These are phyloP conservation scores for Fraxinus cuspidata DNA, from an alignment of 257 asterid genomes.

Conservation along the genomic window DNA sequence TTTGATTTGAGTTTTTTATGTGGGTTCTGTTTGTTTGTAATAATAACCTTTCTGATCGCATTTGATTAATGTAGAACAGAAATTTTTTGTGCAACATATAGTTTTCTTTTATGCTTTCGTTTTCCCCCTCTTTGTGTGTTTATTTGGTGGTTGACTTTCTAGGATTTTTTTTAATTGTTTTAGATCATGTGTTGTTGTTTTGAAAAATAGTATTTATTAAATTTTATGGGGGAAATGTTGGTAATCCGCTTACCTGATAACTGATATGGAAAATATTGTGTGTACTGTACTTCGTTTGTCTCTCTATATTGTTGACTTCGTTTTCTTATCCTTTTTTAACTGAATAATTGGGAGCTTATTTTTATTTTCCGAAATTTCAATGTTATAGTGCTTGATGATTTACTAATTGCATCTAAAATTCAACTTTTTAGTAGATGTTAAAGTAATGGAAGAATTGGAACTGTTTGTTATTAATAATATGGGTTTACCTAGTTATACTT, in stretches of 20 bases:
- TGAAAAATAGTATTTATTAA: not conserved
- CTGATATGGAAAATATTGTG: not conserved
- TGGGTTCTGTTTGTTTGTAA: not conserved
- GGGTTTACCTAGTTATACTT: not conserved
- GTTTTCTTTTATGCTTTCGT: conserved; percentile 11
- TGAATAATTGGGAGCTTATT: not conserved
- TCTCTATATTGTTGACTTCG: not conserved
- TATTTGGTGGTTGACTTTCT: conserved; percentile 17
- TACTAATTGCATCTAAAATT: conserved; percentile 17
- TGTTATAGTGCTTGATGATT: conserved; percentile 9
- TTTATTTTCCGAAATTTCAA: conserved; percentile 10
- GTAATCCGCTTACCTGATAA: not conserved
- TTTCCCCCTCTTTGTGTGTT: conserved; percentile 2
- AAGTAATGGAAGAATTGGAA: not conserved
- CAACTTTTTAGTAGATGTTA: conserved; percentile 11
- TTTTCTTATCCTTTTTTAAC: not conserved
- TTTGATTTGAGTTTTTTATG: conserved; percentile 4
- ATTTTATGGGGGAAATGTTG: not conserved
- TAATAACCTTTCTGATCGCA: conserved; percentile 17
- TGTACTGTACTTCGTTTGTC: not conserved
- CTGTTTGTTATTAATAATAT: conserved; percentile 19
- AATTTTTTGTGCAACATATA: not conserved
- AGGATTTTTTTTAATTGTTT: conserved; percentile 18
- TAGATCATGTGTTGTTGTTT: not conserved
- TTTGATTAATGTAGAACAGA: not conserved